Evolutionary conservation across 2,329 filamentous ascomycete species (phyloP).

Genomic region (Harringtonia aguacate): DNA sequence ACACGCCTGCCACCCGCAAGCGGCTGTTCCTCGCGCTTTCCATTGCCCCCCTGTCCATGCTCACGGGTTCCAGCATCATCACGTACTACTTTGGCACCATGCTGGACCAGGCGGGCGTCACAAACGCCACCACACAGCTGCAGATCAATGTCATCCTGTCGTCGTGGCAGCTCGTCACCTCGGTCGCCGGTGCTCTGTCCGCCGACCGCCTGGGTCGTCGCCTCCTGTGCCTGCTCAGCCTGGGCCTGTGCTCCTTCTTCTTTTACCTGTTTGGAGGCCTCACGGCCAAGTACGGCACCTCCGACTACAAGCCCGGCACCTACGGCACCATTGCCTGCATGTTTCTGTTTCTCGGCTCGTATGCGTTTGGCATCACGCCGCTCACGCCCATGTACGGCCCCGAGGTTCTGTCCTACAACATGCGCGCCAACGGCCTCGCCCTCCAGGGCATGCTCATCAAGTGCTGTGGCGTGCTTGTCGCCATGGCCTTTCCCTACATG

Average conservation of each 20-base stretch:
- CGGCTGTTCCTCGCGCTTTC: conserved; percentile 6
- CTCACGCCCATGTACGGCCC: conserved; percentile 33
- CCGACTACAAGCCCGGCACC: background rate
- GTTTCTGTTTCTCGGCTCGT: conserved; percentile 42
- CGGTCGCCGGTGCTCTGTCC: conserved; percentile 13
- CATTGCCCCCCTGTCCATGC: conserved; percentile 10
- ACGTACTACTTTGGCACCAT: conserved; percentile 12
- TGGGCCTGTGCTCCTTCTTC: conserved; percentile 34
- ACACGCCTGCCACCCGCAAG: conserved; percentile 5
- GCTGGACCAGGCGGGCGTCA: conserved; percentile 10
- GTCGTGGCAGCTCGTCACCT: conserved; percentile 12
- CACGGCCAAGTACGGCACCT: conserved; percentile 25
- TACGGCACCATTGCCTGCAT: conserved; percentile 32
- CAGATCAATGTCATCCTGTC: conserved; percentile 13
- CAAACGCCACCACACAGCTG: conserved; percentile 11
- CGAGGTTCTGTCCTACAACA: conserved; percentile 27
- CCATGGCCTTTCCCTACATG: conserved; percentile 31
- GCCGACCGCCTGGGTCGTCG: conserved; percentile 14
- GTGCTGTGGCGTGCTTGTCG: conserved; percentile 31
- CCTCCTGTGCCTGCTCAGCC: conserved; percentile 12
- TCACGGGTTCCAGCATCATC: conserved; percentile 11
- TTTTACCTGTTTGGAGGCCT: conserved; percentile 26
- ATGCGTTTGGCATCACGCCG: conserved; percentile 37
- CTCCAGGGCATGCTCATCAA: conserved; percentile 30
- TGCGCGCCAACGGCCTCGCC: conserved; percentile 29